phyloP scores from a whole-genome alignment of 371 early-diverging fungal species.

The Mucor circinelloides region DNA sequence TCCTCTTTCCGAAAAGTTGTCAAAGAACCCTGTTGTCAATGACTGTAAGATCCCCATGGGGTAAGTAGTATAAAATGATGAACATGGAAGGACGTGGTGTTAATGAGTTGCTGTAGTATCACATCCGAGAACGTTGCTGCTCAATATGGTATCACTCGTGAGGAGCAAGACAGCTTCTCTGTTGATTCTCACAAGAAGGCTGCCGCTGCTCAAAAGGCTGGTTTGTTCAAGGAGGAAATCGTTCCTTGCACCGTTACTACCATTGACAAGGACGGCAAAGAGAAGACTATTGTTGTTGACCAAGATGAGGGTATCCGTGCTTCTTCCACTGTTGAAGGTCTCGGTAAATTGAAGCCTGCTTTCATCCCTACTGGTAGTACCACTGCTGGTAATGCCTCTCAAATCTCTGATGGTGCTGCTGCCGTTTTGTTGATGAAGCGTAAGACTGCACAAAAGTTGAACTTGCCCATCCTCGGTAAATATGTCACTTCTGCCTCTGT shows the following conservation, averaged over 20 bases:
- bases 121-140: conserved; percentile 97
- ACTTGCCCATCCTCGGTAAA: conserved; percentile 87
- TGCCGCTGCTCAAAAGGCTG: conserved; percentile 86
- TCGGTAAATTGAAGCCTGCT: conserved; percentile 90
- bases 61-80: conserved; percentile 30
- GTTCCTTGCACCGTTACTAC: conserved; percentile 84
- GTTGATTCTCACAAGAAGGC: conserved; percentile 82
- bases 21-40: conserved; percentile 63
- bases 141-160: conserved; percentile 81
- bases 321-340: conserved; percentile 73
- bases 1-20: conserved; percentile 72
- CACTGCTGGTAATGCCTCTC: conserved; percentile 98
- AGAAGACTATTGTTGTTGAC: conserved; percentile 12
- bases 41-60: conserved; percentile 91
- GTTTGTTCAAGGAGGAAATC: conserved; percentile 93
- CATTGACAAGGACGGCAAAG: conserved; percentile 66
- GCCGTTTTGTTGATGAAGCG: conserved; percentile 96
- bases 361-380: conserved; percentile 83
- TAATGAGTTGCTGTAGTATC: conserved; percentile 41
- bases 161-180: conserved; percentile 90
- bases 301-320: conserved; percentile 96
- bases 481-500: conserved; percentile 89
- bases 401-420: conserved; percentile 98
- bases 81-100: neutral
- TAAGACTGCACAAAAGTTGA: conserved; percentile 85